phyloP scores from a whole-genome alignment of 208 protist genomes.

The Leishmania martiniquensis region DNA sequence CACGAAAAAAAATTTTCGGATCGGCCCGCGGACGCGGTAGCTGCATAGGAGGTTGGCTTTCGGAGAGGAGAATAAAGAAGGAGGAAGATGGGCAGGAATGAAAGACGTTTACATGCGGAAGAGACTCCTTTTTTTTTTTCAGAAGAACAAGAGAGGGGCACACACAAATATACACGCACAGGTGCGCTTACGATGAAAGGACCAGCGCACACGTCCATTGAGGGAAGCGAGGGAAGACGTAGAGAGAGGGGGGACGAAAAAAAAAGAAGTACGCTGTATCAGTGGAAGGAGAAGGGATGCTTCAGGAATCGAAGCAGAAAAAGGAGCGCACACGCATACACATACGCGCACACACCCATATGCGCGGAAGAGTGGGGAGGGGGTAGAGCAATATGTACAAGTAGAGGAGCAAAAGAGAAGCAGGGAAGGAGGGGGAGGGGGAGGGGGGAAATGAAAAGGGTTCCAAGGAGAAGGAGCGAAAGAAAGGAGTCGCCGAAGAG shows the following conservation, averaged over 20 bases:
- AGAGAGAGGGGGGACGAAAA: not conserved
- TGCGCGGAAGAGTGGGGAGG: no score
- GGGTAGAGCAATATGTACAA: no score
- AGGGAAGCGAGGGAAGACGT: not conserved
- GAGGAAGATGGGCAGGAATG: not conserved
- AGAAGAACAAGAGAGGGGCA: conserved; percentile 2
- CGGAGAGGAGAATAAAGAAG: not conserved
- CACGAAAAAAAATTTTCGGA: not conserved
- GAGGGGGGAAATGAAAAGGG: not conserved
- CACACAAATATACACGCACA: not conserved
- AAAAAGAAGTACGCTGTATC: not conserved
- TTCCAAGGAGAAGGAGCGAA: not conserved
- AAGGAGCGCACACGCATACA: not conserved
- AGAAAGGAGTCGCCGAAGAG: not conserved
- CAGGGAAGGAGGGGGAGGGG: not conserved
- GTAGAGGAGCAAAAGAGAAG: not conserved
- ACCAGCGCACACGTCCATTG: not conserved
- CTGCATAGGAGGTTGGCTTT: not conserved
- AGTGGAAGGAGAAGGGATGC: not conserved
- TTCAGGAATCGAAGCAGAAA: not conserved
- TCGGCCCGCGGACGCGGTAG: not conserved
- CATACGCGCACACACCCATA: not conserved
- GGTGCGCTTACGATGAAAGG: not conserved
- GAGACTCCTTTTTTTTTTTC: not conserved
- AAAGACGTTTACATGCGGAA: not conserved